Evolutionary conservation across 805 yeast genomes (phyloP), one percentile per base, ranked within the genome.

Genomic region (Myxozyma melibiosi): DNA sequence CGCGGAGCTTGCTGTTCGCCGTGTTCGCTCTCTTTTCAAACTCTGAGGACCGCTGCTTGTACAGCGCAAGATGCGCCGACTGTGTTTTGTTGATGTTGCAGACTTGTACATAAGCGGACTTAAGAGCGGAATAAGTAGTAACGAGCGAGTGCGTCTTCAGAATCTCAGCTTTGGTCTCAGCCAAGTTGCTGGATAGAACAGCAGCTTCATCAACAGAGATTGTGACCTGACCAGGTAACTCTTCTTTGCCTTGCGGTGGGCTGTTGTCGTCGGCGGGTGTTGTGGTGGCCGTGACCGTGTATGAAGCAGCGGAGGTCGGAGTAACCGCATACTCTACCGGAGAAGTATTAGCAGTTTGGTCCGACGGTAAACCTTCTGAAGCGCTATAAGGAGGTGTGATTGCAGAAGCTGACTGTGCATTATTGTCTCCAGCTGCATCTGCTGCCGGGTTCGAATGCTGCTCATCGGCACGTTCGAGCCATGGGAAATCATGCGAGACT

Each of bases 91-190:
- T 48, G 11, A 45, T 25, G 22, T 35, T 37, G 49, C 69, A 66
- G n/a, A 67, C 70, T 44, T 68, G 61, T 22, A 49, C 44, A 42
- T 66, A 67, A 2, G 70, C 67, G 18, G 58, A 53, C 37, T 67
- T 67, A 40, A 67, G 54, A 4, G 70, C 64, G 4, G 66, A 52
- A 58, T 66, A 65, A 2, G 70, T 67, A 5, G 69, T 66, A 25
- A 67, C 50, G 18, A 66, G 59, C 18, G 68, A 64, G 40, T 67
- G 69, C 8, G 65, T 41, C 20, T 64, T 41, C 39, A 66, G 40
- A 48, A 67, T 67, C 40, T 58, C 51, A 20, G 57, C 33, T 44
- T 66, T 67, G 20, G 65, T 35, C 65, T 49, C 59, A 2, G 59
- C 31, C 25, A 60, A 43, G 20, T 56, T 58, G n/a, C 35, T 39